These are phyloP conservation scores for Trapa bicornis DNA, from an alignment of 345 rosid genomes.

Conservation along the genomic window DNA sequence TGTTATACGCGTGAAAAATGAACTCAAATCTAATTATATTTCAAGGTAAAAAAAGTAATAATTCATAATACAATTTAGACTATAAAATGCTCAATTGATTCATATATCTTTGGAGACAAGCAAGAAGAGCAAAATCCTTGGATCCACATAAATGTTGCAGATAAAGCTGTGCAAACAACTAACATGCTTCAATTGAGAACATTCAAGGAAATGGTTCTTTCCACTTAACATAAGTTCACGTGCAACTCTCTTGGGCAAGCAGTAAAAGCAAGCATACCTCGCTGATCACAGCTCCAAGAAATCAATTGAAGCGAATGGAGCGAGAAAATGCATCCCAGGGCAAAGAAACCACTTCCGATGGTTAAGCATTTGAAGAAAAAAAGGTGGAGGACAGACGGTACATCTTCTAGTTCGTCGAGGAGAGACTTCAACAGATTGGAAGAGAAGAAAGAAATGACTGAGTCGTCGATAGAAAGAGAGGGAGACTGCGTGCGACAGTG, in stretches of 20 bases:
- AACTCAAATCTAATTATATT: background rate
- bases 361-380: background rate
- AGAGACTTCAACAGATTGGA: slow-evolving; percentile 83
- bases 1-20: background rate
- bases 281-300: background rate
- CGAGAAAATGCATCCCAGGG: background rate
- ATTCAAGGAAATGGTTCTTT: background rate
- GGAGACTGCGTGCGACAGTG: slow-evolving; percentile 74
- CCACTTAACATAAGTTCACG: background rate
- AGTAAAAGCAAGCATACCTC: background rate
- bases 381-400: slow-evolving; percentile 8
- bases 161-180: background rate
- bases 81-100: background rate
- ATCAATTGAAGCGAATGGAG: background rate
- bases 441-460: slow-evolving; percentile 17
- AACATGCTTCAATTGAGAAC: background rate
- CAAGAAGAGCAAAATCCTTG: background rate
- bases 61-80: background rate
- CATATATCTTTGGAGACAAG: background rate
- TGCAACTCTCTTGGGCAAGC: background rate
- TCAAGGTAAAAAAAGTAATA: background rate
- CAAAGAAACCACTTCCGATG: background rate
- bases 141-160: background rate
- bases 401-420: slow-evolving; percentile 95
- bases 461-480: slow-evolving; percentile 74